These are phyloP conservation scores for Durotheca rogersii DNA, from an alignment of 495 filamentous ascomycete species.

Conservation along the genomic window DNA sequence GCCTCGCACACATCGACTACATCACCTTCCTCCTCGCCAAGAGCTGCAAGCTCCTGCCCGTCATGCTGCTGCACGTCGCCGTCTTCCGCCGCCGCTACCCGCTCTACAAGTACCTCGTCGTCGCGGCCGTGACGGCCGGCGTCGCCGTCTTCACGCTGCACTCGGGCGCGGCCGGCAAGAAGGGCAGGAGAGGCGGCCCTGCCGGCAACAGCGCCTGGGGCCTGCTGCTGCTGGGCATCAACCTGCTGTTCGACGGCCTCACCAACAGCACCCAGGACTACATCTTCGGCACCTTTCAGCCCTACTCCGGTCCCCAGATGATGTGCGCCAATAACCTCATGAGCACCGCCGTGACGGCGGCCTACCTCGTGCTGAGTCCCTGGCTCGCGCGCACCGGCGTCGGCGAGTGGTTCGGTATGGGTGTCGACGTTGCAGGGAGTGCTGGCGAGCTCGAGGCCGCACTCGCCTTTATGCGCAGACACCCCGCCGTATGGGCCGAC, in stretches of 20 bases:
- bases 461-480: slow-evolving; percentile 71
- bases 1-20: slow-evolving; percentile 93
- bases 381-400: slow-evolving; percentile 67
- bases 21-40: slow-evolving; percentile 98
- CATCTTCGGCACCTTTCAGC: slow-evolving; percentile 76
- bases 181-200: slow-evolving; percentile 43
- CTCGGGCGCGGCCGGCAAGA: slow-evolving; percentile 60
- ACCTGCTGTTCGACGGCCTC: slow-evolving; percentile 91
- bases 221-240: slow-evolving; percentile 80
- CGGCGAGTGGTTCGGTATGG: slow-evolving; percentile 67
- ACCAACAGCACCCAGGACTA: slow-evolving; percentile 97
- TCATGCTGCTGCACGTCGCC: slow-evolving; percentile 94
- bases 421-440: slow-evolving; percentile 57
- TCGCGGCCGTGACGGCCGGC: slow-evolving; percentile 82
- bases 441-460: slow-evolving; percentile 73
- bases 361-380: slow-evolving; percentile 76
- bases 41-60: slow-evolving; percentile 93
- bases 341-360: slow-evolving; percentile 68
- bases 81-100: slow-evolving; percentile 89
- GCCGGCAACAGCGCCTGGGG: slow-evolving; percentile 68
- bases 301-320: slow-evolving; percentile 93
- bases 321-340: slow-evolving; percentile 98
- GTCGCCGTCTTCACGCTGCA: slow-evolving; percentile 95
- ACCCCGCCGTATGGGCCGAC: slow-evolving; percentile 79
- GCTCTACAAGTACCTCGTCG: slow-evolving; percentile 94